Percentiles rank a stretch among this genome's conserved stretches.
These are phyloP conservation scores for Gaultheria prostrata DNA, from an alignment of 148 eudicot species.

Conservation along the genomic window DNA sequence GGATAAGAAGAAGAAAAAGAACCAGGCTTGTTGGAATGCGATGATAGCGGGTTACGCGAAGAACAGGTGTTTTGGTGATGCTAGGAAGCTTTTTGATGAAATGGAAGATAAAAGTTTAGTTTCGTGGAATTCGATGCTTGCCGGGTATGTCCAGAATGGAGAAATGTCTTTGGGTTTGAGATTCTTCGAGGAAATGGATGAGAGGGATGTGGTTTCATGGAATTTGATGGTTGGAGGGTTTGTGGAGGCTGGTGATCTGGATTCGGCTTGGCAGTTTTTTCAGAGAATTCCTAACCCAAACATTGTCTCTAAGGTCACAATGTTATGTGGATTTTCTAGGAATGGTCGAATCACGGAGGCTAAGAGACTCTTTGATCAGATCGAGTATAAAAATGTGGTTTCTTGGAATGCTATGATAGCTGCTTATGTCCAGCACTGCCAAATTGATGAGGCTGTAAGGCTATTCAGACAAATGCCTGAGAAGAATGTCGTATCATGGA, in stretches of 20 bases:
- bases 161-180: conserved; percentile 37
- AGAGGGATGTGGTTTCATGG: conserved; percentile 40
- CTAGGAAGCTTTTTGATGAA: conserved; percentile 39
- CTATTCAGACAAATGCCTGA: conserved; percentile 44
- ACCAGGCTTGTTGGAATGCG: conserved; percentile 28
- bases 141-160: conserved; percentile 44
- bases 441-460: conserved; percentile 35
- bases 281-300: conserved; percentile 32
- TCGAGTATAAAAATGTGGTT: conserved; percentile 34
- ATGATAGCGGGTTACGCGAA: conserved; percentile 27
- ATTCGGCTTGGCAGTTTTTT: conserved; percentile 32
- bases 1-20: conserved; percentile 16
- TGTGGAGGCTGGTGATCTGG: conserved; percentile 6
- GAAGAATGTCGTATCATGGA: conserved; percentile 51
- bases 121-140: conserved; percentile 57
- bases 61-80: conserved; percentile 35
- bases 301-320: conserved; percentile 34
- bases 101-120: conserved; percentile 41
- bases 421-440: conserved; percentile 16
- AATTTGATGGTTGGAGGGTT: conserved; percentile 22
- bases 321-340: conserved; percentile 28
- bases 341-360: conserved; percentile 17
- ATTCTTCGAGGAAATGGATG: conserved; percentile 30
- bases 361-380: conserved; percentile 16
- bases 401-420: conserved; percentile 32